These are phyloP conservation scores for Claviceps capensis DNA, from an alignment of 2,329 filamentous ascomycete genomes.

Conservation along the genomic window DNA sequence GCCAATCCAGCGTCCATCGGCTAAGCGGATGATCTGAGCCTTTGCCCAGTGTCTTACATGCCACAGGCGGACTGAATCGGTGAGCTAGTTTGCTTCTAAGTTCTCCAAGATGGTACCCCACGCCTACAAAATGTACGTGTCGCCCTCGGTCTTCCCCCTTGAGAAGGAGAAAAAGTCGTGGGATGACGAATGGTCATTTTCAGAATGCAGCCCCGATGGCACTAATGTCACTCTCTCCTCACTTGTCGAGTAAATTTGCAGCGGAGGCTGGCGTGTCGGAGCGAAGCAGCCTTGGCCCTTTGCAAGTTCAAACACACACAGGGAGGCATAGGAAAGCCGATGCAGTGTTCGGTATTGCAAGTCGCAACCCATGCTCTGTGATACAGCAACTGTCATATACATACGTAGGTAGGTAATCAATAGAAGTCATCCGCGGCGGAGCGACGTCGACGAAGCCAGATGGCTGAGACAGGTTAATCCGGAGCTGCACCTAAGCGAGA, in stretches of 20 bases:
- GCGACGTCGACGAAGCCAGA: neutral
- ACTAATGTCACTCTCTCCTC: neutral
- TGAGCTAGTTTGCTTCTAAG: neutral
- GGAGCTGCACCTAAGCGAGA: neutral
- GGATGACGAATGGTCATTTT: neutral
- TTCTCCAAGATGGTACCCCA: neutral
- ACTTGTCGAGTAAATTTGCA: neutral
- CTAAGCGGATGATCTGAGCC: slow-evolving; percentile 2
- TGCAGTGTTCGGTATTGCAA: neutral
- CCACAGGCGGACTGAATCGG: neutral
- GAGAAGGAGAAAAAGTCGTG: neutral
- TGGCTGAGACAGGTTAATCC: neutral
- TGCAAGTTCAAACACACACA: neutral
- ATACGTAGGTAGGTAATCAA: neutral
- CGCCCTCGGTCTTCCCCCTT: neutral
- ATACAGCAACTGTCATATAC: neutral
- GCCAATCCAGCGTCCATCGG: neutral
- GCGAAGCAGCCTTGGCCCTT: neutral
- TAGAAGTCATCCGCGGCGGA: neutral
- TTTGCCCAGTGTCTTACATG: slow-evolving; percentile 6
- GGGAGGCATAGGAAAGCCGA: neutral
- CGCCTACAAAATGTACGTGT: neutral
- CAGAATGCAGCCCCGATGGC: neutral
- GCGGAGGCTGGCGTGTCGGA: neutral
- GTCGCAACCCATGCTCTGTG: neutral